phyloP scores from a whole-genome alignment of 1,284 basidiomycete genomes.

The Ceratobasidium papillatum region DNA sequence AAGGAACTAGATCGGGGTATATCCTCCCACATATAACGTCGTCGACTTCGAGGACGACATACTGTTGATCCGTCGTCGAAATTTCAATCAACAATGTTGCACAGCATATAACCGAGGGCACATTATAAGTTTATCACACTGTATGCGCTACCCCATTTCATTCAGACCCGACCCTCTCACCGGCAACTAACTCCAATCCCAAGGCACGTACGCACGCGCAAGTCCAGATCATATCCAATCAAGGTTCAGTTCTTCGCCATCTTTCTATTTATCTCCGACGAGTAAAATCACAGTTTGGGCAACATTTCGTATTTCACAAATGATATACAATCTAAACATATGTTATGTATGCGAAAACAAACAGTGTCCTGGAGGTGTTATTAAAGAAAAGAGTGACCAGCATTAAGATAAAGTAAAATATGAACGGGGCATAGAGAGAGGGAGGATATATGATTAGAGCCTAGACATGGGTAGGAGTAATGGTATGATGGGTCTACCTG shows the following conservation, averaged over 20 bases:
- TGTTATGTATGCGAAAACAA: background rate
- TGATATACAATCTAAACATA: background rate
- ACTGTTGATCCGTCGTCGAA: too few species aligned
- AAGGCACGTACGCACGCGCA: background rate
- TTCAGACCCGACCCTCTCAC: background rate
- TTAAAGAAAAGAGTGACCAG: background rate
- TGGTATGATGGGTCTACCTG: slow-evolving; percentile 28
- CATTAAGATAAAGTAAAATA: background rate
- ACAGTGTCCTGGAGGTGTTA: too few species aligned
- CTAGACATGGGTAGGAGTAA: slow-evolving; percentile 9
- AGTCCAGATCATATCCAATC: background rate
- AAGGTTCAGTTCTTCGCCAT: slow-evolving; percentile 3
- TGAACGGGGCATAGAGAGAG: background rate
- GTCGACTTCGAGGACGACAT: too few species aligned
- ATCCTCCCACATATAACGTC: too few species aligned
- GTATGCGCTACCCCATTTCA: background rate
- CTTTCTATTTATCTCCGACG: background rate
- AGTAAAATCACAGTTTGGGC: background rate
- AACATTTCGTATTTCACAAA: background rate
- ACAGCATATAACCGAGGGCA: too few species aligned
- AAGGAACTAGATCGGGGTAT: background rate
- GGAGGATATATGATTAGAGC: slow-evolving; percentile 29
- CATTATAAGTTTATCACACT: background rate
- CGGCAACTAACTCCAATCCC: background rate
- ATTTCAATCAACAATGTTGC: too few species aligned